A percentile compares a stretch with the other conserved stretches of the same genome.
phyloP scores from a whole-genome alignment of 78 protist genomes.

The Neovahlkampfia damariscottae region DNA sequence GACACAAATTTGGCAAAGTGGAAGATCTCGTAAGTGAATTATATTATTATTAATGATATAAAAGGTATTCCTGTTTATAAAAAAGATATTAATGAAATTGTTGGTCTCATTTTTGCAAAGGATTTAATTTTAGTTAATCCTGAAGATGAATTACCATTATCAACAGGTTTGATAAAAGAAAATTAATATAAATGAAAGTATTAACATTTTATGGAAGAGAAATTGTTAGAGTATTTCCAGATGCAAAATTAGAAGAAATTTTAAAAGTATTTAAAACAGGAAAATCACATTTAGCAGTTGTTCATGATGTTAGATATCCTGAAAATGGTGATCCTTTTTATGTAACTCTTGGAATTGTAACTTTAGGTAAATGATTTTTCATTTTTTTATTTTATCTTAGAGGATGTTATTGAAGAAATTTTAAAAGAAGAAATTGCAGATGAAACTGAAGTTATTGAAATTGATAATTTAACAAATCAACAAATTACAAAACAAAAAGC shows the following conservation, averaged over 20 bases:
- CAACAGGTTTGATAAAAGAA: no score
- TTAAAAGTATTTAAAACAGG: constrained; percentile 55
- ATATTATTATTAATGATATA: no score
- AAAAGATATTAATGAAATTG: constrained; percentile 18
- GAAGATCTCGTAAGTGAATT: no score
- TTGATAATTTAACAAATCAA: constrained; percentile 1
- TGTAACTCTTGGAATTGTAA: constrained; percentile 66
- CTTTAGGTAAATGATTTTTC: constrained; percentile 84
- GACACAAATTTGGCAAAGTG: constrained; percentile 19
- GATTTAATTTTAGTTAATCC: constrained; percentile 75
- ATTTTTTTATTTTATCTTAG: no score
- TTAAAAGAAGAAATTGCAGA: constrained; percentile 70
- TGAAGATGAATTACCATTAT: constrained; percentile 51
- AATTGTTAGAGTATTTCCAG: constrained; percentile 38
- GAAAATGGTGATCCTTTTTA: constrained; percentile 71
- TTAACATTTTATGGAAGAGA: constrained; percentile 41
- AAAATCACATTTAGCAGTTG: constrained; percentile 58
- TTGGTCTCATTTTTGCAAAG: constrained; percentile 63
- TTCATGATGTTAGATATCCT: constrained; percentile 10
- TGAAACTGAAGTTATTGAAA: constrained; percentile 57
- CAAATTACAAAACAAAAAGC: background rate
- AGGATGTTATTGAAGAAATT: constrained; percentile 60
- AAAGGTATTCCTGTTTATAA: constrained; percentile 78
- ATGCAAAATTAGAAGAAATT: constrained; percentile 38
- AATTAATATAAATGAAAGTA: no score